These are phyloP conservation scores for Arthonia radiata DNA, from an alignment of 495 filamentous ascomycete species.

Conservation along the genomic window DNA sequence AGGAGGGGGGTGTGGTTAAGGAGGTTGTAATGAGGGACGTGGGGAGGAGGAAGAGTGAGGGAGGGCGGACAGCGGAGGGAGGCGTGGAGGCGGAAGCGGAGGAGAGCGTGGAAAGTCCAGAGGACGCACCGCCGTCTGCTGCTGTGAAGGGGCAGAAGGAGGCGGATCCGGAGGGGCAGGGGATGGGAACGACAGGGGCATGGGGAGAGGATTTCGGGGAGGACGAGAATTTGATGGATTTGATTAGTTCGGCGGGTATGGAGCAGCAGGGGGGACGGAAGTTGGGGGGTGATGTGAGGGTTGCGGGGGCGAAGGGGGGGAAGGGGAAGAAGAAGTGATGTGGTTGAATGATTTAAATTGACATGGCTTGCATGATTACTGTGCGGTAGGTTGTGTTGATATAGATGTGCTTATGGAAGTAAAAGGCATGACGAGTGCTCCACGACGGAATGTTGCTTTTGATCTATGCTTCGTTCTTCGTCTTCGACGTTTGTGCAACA, in stretches of 20 bases:
- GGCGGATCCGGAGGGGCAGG: slow-evolving; percentile 3
- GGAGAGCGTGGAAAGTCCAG: no score
- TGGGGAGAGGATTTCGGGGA: slow-evolving; percentile 23
- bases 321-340: no score
- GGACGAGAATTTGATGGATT: slow-evolving; percentile 21
- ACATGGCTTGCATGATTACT: no score
- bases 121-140: no score
- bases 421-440: no score
- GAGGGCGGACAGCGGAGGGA: slow-evolving; percentile 4
- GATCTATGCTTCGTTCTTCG: no score
- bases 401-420: no score
- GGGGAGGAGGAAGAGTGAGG: slow-evolving; percentile 6
- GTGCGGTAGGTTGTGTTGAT: no score
- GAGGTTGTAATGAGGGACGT: slow-evolving; percentile 5
- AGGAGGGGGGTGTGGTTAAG: slow-evolving; percentile 3
- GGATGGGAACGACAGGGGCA: slow-evolving; percentile 12
- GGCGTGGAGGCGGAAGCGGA: slow-evolving; percentile 15
- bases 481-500: no score
- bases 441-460: no score
- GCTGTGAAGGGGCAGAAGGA: slow-evolving; percentile 6
- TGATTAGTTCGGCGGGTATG: slow-evolving; percentile 47
- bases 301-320: background rate
- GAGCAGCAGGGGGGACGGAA: slow-evolving; percentile 14
- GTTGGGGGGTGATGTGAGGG: background rate
- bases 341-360: no score